Conservation (phyloP, 306 rosid genomes). For the Trifolium repens region DNA sequence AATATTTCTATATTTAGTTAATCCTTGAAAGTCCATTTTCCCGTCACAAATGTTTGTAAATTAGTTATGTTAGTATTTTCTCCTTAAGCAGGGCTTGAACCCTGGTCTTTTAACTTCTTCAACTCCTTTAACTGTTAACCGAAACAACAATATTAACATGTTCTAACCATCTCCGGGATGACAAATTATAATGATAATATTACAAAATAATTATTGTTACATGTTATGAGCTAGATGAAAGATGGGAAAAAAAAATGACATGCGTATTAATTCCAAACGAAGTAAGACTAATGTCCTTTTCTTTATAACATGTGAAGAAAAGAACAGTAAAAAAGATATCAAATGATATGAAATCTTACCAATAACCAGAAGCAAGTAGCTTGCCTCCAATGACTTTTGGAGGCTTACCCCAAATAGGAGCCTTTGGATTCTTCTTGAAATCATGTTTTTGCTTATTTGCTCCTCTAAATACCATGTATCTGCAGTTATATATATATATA, state of each 20-base stretch:
- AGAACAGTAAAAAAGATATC: slow-evolving; percentile 25
- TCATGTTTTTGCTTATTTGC: slow-evolving; percentile 96
- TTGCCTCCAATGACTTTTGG: slow-evolving; percentile 88
- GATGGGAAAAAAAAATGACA: not conserved
- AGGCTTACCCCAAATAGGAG: slow-evolving; percentile 87
- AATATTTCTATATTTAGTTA: not conserved
- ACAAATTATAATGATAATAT: slow-evolving; percentile 18
- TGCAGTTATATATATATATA: slow-evolving; percentile 49
- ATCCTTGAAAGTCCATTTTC: too few relatives aligned
- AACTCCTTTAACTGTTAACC: too few relatives aligned
- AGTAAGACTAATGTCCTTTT: slow-evolving; percentile 4
- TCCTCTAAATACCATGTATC: slow-evolving; percentile 93
- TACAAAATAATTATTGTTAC: too few relatives aligned
- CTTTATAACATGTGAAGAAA: not conserved
- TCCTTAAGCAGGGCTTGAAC: too few relatives aligned
- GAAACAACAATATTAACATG: slow-evolving; percentile 28
- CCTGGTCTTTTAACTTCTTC: too few relatives aligned
- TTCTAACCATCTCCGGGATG: not conserved
- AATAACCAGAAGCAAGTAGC: slow-evolving; percentile 95
- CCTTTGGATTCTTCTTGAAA: slow-evolving; percentile 88
- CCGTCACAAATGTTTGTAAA: too few relatives aligned
- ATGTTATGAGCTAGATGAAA: not conserved
- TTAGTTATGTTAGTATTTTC: too few relatives aligned
- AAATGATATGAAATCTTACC: slow-evolving; percentile 61
- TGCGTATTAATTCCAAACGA: slow-evolving; percentile 12